Evolutionary conservation across 768 basidiomycete species (phyloP).

Genomic region (Mrakia blollopis): DNA sequence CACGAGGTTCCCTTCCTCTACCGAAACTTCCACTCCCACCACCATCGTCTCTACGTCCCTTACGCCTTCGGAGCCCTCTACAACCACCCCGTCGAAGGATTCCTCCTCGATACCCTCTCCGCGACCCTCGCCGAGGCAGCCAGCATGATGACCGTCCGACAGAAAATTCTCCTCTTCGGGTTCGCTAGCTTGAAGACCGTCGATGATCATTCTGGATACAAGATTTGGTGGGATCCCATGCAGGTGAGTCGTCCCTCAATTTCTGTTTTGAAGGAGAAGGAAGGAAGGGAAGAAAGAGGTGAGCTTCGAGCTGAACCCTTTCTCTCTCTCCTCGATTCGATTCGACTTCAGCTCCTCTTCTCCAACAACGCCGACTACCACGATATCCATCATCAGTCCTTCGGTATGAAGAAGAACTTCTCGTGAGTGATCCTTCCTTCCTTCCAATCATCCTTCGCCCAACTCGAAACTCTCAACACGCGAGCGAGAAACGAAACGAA

Average conservation of each 20-base stretch:
- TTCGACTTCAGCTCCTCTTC: conserved; percentile 59
- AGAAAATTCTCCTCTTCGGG: conserved; percentile 72
- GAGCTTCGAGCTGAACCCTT: background rate
- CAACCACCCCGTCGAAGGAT: conserved; percentile 94
- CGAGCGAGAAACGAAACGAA: too few species aligned
- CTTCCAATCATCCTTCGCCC: too few species aligned
- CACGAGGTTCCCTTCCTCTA: conserved; percentile 87
- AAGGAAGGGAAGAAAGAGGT: background rate
- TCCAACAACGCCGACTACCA: conserved; percentile 94
- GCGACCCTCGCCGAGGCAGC: conserved; percentile 68
- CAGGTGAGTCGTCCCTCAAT: conserved; percentile 7
- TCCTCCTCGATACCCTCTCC: conserved; percentile 76
- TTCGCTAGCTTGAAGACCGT: conserved; percentile 54
- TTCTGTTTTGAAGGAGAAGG: background rate
- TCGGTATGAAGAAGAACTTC: conserved; percentile 93
- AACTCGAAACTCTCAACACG: too few species aligned
- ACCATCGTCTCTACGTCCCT: conserved; percentile 93
- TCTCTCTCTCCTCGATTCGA: too few species aligned
- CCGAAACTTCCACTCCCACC: conserved; percentile 84
- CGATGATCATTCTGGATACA: conserved; percentile 91
- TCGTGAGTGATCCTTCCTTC: conserved; percentile 50
- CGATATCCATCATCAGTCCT: conserved; percentile 92
- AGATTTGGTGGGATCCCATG: conserved; percentile 82
- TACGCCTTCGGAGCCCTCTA: conserved; percentile 96
- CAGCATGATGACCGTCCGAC: conserved; percentile 67